Conservation (phyloP, 805 yeast species). For the Priceomyces haplophilus region DNA sequence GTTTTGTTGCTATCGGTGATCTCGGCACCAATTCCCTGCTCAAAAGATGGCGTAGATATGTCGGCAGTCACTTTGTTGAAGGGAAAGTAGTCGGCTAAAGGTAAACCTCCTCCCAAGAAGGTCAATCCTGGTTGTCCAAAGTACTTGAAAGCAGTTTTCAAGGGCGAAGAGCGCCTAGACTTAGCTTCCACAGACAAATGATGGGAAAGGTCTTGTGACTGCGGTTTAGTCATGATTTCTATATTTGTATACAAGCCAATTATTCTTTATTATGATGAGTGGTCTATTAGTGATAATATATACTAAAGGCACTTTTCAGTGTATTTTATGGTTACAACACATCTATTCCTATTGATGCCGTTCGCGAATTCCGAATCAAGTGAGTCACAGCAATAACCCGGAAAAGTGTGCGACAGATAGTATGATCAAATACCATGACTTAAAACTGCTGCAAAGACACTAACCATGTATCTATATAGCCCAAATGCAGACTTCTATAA, state of each 20-base stretch:
- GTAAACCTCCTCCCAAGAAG: constrained; percentile 94
- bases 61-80: constrained; percentile 71
- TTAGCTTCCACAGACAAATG: constrained; percentile 75
- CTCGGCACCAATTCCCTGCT: constrained; percentile 71
- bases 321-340: too few species aligned
- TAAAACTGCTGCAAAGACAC: background rate
- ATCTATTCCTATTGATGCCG: too few species aligned
- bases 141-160: constrained; percentile 82
- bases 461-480: background rate
- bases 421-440: too few species aligned
- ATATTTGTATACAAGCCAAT: too few species aligned
- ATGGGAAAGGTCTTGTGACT: constrained; percentile 70
- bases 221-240: constrained; percentile 23
- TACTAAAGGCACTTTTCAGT: too few species aligned
- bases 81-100: constrained; percentile 88
- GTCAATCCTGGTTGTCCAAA: constrained; percentile 70
- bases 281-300: too few species aligned
- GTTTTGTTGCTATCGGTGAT: constrained; percentile 40
- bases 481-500: background rate
- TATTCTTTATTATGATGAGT: too few species aligned
- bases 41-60: constrained; percentile 78
- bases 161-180: constrained; percentile 71
- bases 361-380: too few species aligned
- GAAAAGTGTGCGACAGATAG: too few species aligned
- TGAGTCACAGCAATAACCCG: too few species aligned